A percentile compares a stretch with the other conserved stretches of the same genome.
Conservation (phyloP, 305 asterid genomes). For the Solanum hybrid region DNA sequence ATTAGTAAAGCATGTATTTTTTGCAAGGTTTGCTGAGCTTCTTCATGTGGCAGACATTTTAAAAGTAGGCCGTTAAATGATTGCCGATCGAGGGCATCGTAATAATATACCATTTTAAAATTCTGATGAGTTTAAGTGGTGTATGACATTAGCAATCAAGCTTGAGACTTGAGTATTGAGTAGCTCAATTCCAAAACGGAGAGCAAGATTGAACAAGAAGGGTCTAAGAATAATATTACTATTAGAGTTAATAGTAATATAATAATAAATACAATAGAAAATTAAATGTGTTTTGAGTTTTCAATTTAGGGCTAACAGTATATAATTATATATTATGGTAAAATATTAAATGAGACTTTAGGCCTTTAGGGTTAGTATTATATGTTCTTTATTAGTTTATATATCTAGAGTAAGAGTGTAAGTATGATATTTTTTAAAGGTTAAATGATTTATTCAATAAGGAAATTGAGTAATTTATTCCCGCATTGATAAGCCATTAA, state of each 20-base stretch:
- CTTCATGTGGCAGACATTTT: rapidly evolving
- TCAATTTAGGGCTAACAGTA: background rate
- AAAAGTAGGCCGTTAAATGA: too few species aligned
- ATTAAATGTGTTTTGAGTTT: background rate
- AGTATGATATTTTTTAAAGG: background rate
- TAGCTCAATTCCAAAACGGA: background rate
- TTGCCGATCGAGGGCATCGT: rapidly evolving
- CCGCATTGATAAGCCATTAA: too few species aligned
- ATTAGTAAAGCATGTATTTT: background rate
- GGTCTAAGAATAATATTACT: background rate
- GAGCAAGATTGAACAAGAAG: background rate
- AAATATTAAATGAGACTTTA: background rate
- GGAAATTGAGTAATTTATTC: background rate
- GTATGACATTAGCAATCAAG: background rate
- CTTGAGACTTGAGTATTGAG: background rate
- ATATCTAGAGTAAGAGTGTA: background rate
- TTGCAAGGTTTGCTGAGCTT: background rate
- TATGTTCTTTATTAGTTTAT: background rate
- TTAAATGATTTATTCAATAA: too few species aligned
- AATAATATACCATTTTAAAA: too few species aligned
- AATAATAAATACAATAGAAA: background rate
- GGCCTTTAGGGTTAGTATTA: background rate
- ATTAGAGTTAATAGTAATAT: background rate
- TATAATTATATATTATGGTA: background rate
- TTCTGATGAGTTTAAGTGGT: background rate